Evolutionary conservation across 1,284 basidiomycete species (phyloP).

Genomic region (Mycosarcoma mackinlayi): DNA sequence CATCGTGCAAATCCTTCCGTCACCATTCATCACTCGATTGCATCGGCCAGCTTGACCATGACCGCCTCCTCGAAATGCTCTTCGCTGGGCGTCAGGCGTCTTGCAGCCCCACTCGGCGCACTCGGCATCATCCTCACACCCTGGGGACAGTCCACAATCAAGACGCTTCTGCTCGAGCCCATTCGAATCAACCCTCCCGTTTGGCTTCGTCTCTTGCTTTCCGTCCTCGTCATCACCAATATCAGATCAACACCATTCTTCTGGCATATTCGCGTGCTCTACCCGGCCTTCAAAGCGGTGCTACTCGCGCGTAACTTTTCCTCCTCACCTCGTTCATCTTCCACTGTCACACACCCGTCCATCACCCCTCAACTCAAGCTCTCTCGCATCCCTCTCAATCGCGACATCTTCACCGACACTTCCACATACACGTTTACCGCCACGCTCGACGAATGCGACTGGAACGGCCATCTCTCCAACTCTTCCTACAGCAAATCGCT

Average conservation of each 20-base stretch:
- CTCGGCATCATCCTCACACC: conserved; percentile 19
- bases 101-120: conserved; percentile 14
- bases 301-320: conserved; percentile 12
- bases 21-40: too few relatives aligned
- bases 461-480: conserved; percentile 55
- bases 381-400: conserved; percentile 40
- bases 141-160: conserved; percentile 23
- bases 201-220: conserved; percentile 45
- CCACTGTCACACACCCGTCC: conserved; percentile 1
- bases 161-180: conserved; percentile 17
- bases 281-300: conserved; percentile 35
- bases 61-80: conserved; percentile 9
- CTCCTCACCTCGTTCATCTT: conserved; percentile 1
- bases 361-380: conserved; percentile 37
- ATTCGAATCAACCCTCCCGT: conserved; percentile 37
- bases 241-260: conserved; percentile 43
- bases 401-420: conserved; percentile 49
- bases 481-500: conserved; percentile 47
- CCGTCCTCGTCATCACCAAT: conserved; percentile 40
- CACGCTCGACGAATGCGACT: conserved; percentile 55
- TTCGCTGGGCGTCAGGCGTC: conserved; percentile 2
- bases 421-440: conserved; percentile 28
- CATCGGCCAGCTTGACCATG: conserved; percentile 2
- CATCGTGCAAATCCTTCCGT: too few relatives aligned
- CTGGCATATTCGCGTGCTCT: conserved; percentile 50